A percentile compares a stretch with the other conserved stretches of the same genome.
phyloP scores from a whole-genome alignment of 2,329 filamentous ascomycete species.

The Colletotrichum shisoi region DNA sequence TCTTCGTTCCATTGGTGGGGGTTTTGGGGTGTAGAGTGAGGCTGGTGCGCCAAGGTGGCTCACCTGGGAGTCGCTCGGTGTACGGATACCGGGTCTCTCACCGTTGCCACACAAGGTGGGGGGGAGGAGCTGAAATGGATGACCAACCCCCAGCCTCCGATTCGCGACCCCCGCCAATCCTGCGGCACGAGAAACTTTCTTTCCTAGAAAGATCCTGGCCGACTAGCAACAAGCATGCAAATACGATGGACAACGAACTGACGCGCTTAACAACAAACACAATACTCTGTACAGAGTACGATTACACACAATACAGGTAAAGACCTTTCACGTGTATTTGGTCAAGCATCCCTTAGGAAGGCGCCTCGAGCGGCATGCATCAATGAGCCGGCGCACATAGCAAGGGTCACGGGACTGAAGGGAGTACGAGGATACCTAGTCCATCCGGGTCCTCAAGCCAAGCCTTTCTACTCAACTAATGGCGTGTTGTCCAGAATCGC shows the following conservation, averaged over 20 bases:
- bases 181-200: conserved; percentile 19
- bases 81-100: conserved; percentile 11
- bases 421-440: conserved; percentile 24
- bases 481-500: conserved; percentile 21
- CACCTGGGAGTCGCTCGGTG: too few relatives aligned
- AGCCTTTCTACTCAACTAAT: conserved; percentile 3
- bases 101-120: conserved; percentile 1
- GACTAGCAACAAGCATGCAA: conserved; percentile 9
- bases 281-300: too few relatives aligned
- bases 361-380: conserved; percentile 79
- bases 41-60: conserved; percentile 4
- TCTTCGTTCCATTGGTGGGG: conserved; percentile 6
- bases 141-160: conserved; percentile 29
- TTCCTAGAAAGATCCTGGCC: conserved; percentile 7
- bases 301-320: too few relatives aligned
- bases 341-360: conserved; percentile 49
- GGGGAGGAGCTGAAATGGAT: conserved; percentile 8
- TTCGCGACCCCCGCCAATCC: conserved; percentile 14
- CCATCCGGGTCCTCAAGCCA: conserved; percentile 37
- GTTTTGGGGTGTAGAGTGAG: conserved; percentile 16
- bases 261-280: not conserved
- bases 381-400: conserved; percentile 68
- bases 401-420: conserved; percentile 25
- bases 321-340: conserved; percentile 17
- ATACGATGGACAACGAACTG: conserved; percentile 12